Evolutionary conservation across 2,329 filamentous ascomycete species (phyloP).

Genomic region (Fusarium penzigii): DNA sequence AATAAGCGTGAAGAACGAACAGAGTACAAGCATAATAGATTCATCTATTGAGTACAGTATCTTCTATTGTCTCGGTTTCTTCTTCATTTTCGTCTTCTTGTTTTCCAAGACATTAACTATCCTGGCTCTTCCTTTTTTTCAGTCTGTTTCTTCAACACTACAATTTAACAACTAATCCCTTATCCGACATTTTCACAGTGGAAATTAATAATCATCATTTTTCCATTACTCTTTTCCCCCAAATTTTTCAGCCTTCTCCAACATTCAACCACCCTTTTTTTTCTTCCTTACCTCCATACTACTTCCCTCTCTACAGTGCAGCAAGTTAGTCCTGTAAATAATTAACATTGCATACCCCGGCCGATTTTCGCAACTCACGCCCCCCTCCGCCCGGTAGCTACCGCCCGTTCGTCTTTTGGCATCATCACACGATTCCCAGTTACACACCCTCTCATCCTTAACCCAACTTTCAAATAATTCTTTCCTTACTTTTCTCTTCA

Average conservation of each 20-base stretch:
- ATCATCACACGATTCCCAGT: slow-evolving; percentile 37
- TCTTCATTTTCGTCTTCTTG: background rate
- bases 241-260: background rate
- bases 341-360: slow-evolving; percentile 12
- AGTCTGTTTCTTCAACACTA: too few species aligned
- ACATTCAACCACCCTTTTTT: slow-evolving; percentile 3
- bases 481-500: background rate
- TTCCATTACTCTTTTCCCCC: background rate
- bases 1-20: too few species aligned
- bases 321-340: background rate
- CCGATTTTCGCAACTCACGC: slow-evolving; percentile 27
- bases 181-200: too few species aligned
- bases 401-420: slow-evolving; percentile 28
- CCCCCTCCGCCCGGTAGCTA: slow-evolving; percentile 30
- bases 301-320: background rate
- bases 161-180: too few species aligned
- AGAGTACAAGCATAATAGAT: background rate
- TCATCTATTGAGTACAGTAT: too few species aligned
- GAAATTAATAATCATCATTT: background rate
- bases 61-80: too few species aligned
- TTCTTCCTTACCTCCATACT: background rate
- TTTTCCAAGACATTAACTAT: too few species aligned
- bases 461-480: slow-evolving; percentile 15
- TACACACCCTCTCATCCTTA: slow-evolving; percentile 30
- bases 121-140: too few species aligned